Percentiles rank a stretch among this genome's conserved stretches.
Evolutionary conservation across 2,329 filamentous ascomycete species (phyloP).

Genomic region (Colletotrichum sp.): DNA sequence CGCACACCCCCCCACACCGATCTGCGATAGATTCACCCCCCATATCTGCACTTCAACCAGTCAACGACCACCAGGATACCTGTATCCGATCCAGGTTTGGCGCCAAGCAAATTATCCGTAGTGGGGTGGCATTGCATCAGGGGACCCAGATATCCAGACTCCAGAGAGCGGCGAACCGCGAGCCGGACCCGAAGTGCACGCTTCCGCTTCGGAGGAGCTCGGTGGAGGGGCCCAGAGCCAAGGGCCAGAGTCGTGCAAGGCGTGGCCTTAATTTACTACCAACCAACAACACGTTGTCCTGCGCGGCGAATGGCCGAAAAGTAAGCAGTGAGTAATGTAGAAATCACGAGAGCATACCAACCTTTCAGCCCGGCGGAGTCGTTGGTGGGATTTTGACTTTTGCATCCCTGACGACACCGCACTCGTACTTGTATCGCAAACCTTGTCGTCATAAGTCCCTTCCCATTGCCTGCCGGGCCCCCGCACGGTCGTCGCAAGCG

Average conservation of each 20-base stretch:
- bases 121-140: constrained; percentile 14
- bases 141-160: background rate
- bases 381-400: constrained; percentile 13
- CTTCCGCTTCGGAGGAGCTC: constrained; percentile 6
- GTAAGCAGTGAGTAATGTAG: background rate
- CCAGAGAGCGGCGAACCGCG: background rate
- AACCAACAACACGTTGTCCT: background rate
- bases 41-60: background rate
- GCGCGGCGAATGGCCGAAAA: background rate
- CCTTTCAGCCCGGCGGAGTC: background rate
- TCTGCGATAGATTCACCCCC: constrained; percentile 2
- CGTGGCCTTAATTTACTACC: background rate
- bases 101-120: constrained; percentile 16
- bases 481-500: background rate
- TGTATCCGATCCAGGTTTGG: constrained; percentile 5
- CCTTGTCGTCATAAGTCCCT: constrained; percentile 7
- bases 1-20: background rate
- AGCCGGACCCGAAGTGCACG: constrained; percentile 7
- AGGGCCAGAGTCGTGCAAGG: background rate
- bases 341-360: background rate
- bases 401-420: background rate
- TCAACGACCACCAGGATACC: background rate
- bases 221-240: background rate
- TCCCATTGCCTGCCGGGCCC: constrained; percentile 1
- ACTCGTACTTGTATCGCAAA: background rate